Evolutionary conservation across 257 asterid species (phyloP).

Genomic region (Solanum raphanifolium): DNA sequence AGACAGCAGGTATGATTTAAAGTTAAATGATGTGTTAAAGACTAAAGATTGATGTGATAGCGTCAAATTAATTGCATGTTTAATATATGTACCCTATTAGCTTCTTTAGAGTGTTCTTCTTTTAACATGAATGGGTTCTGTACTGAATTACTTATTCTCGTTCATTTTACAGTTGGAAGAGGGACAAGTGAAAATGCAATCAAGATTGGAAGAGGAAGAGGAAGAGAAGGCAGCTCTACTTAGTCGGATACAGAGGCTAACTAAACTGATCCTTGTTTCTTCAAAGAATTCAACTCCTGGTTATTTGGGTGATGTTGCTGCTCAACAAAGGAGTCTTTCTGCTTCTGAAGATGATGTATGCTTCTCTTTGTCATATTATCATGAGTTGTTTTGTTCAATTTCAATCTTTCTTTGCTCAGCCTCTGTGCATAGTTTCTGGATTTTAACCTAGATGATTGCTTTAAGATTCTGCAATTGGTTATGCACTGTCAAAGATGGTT

Average conservation of each 20-base stretch:
- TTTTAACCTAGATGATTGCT: not conserved
- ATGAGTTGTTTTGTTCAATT: not conserved
- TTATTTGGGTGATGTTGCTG: conserved; percentile 39
- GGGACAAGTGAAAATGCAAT: conserved; percentile 98
- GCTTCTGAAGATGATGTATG: conserved; percentile 79
- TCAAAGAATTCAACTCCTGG: conserved; percentile 79
- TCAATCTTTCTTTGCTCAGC: not conserved
- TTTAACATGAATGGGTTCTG: not conserved
- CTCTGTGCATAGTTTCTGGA: not conserved
- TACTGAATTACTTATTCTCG: not conserved
- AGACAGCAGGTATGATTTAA: conserved; percentile 57
- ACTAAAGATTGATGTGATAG: not conserved
- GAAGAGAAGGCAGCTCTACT: conserved; percentile 94
- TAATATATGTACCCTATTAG: not conserved
- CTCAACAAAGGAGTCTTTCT: conserved; percentile 59
- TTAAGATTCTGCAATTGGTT: not conserved
- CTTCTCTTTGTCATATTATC: conserved; percentile 4
- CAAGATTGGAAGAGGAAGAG: conserved; percentile 98
- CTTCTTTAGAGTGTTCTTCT: not conserved
- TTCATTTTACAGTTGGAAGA: conserved; percentile 65
- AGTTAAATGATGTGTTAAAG: not conserved
- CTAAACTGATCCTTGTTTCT: conserved; percentile 94
- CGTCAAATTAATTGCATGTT: not conserved
- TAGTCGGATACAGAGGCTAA: conserved; percentile 98
- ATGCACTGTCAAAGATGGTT: not conserved